These are phyloP conservation scores for Salicornia ramosissima DNA, from an alignment of 148 eudicot species.

Conservation along the genomic window DNA sequence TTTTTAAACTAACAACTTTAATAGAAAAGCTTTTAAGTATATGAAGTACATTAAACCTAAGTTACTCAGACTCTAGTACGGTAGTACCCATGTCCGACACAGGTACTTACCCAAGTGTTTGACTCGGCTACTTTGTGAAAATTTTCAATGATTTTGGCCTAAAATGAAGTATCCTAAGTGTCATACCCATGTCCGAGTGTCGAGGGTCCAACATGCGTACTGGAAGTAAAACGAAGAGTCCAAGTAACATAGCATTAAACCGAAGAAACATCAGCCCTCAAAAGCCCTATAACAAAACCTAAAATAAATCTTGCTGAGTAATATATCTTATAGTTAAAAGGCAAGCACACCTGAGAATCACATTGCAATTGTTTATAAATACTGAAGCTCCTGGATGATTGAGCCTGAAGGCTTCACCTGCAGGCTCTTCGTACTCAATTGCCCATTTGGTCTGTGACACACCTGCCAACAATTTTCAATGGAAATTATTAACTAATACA, in stretches of 20 bases:
- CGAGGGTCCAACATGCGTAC: too few relatives aligned
- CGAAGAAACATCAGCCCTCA: background rate
- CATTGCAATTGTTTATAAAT: constrained; percentile 86
- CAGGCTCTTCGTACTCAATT: constrained; percentile 95
- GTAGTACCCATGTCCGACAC: too few relatives aligned
- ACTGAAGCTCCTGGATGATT: constrained; percentile 78
- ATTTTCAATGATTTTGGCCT: too few relatives aligned
- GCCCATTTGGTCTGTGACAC: constrained; percentile 90
- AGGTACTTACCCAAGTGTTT: too few relatives aligned
- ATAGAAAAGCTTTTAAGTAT: background rate
- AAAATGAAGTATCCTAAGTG: too few relatives aligned
- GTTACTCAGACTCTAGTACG: too few relatives aligned
- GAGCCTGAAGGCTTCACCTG: constrained; percentile 85
- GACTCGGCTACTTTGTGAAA: too few relatives aligned
- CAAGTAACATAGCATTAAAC: too few relatives aligned
- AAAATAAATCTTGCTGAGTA: too few relatives aligned
- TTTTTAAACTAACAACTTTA: too few relatives aligned
- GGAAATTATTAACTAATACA: constrained; percentile 14
- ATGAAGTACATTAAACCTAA: background rate
- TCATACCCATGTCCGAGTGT: too few relatives aligned
- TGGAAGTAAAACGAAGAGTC: too few relatives aligned
- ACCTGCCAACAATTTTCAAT: constrained; percentile 40
- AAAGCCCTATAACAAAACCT: background rate
- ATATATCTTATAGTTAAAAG: background rate
- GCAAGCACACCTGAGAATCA: constrained; percentile 62